Base-by-base conservation (phyloP, 2,329 filamentous ascomycete genomes). In the Seiridium cupressi region DNA sequence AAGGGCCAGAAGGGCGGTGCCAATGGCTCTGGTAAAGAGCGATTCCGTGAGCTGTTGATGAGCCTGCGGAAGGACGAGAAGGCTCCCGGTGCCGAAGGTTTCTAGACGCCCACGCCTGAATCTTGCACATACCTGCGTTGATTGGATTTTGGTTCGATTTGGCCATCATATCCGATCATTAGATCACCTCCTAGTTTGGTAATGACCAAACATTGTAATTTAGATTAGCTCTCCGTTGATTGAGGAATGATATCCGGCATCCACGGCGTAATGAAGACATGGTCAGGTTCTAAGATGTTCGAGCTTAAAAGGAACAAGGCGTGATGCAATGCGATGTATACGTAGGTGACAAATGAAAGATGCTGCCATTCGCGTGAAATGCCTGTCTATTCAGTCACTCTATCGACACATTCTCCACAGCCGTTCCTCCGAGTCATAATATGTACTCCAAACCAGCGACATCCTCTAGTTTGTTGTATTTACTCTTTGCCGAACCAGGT, bases 11-110 rank as follows among this genome's bases (percentile, higher is more conserved):
- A 89, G 76, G 93, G 94, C 61, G 94, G 93, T 71, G 93, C 91
- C 48, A 88, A 88, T 62, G 94, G 93, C 51, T 96, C 91, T 62
- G 93, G 94, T 69, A 99, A 99, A 84, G 92, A 96, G 76, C 91
- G 93, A 65, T 98, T 99, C 84, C 89, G 95, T 66, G 94, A 98
- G 78, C 72, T 98, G 72, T 80, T 99, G 70, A 77, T 93, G 68
- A 93, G 88, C 75, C 79, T 99, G 77, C 89, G 89, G 79, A 97
- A 97, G 81, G 95, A 99, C 68, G 90, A 97, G 79, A 96, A 96
- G 77, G 88, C 87, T 32, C 88, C 87, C 31, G 88, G 87, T 64
- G 85, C 87, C 58, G 84, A 81, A 63, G 87, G 87, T 61, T 85
- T 87, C 70, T 89, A 79, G 68, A 54, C 56, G 11, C 40, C 35